A percentile compares a stretch with the other conserved stretches of the same genome.
Conservation (phyloP, 257 asterid species). For the Anisodus acutangulus region DNA sequence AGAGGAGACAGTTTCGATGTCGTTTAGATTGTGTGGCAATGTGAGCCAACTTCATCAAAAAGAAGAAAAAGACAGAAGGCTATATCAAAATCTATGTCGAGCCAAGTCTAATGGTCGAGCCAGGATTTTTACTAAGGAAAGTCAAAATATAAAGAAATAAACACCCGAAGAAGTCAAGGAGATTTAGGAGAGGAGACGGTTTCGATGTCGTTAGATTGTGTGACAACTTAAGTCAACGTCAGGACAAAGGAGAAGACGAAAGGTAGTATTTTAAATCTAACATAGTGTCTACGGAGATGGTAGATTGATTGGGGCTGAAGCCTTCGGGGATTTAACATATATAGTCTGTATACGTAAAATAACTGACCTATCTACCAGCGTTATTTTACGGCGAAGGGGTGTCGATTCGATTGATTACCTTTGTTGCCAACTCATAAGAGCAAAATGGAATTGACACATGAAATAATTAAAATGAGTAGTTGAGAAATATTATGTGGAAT, state of each 20-base stretch:
- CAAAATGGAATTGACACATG: constrained; percentile 4
- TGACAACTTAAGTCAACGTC: background rate
- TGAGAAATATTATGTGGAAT: background rate
- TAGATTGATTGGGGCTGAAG: too few species aligned
- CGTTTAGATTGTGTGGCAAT: too few species aligned
- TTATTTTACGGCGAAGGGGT: background rate
- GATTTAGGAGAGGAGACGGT: background rate
- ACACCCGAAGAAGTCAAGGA: background rate
- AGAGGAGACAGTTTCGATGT: too few species aligned
- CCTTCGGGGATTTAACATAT: too few species aligned
- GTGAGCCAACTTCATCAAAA: too few species aligned
- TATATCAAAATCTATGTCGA: too few species aligned
- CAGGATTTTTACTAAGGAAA: too few species aligned
- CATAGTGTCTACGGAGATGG: background rate
- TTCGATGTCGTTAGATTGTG: background rate
- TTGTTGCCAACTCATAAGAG: background rate
- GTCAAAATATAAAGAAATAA: background rate
- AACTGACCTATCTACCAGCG: background rate
- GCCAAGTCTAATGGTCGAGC: too few species aligned
- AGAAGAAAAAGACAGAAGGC: too few species aligned
- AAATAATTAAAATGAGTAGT: background rate
- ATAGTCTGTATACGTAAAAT: background rate
- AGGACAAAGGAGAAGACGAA: too few species aligned
- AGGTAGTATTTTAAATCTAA: background rate
- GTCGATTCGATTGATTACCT: background rate